A percentile compares a stretch with the other conserved stretches of the same genome.
Evolutionary conservation across 257 asterid species (phyloP).

Genomic region (Jacaranda copaia): DNA sequence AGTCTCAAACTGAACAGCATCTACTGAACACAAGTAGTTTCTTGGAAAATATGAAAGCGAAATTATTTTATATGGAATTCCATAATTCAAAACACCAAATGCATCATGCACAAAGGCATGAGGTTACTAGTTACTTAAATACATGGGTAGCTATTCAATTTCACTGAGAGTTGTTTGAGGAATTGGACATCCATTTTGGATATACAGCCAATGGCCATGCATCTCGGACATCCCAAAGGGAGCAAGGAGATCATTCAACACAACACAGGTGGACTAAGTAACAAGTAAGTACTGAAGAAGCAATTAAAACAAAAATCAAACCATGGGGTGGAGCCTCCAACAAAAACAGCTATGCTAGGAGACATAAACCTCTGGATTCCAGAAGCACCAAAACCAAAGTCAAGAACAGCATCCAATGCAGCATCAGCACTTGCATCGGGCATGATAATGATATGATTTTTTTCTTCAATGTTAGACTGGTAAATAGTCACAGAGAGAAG

Average conservation of each 20-base stretch:
- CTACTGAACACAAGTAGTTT: neutral
- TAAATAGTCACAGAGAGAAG: neutral
- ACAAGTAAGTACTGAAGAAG: neutral
- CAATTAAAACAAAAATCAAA: conserved; percentile 21
- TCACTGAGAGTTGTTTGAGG: neutral
- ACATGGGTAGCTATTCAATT: neutral
- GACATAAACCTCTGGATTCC: conserved; percentile 51
- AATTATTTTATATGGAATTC: too few relatives aligned
- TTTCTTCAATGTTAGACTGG: conserved; percentile 55
- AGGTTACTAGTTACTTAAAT: neutral
- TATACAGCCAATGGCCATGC: neutral
- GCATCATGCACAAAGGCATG: neutral
- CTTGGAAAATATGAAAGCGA: too few relatives aligned
- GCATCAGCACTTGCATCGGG: conserved; percentile 60
- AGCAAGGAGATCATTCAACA: conserved; percentile 20
- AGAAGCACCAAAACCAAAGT: conserved; percentile 56
- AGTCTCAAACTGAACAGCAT: neutral
- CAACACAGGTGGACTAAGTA: neutral
- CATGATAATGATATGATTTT: conserved; percentile 52
- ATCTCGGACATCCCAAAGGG: neutral
- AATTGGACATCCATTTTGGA: neutral
- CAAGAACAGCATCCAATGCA: conserved; percentile 52
- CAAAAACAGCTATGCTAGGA: conserved; percentile 47
- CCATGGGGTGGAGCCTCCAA: conserved; percentile 56
- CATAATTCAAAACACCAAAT: too few relatives aligned